Base-by-base conservation (phyloP, 2,329 filamentous ascomycete species). In the Colletotrichum tropicale region DNA sequence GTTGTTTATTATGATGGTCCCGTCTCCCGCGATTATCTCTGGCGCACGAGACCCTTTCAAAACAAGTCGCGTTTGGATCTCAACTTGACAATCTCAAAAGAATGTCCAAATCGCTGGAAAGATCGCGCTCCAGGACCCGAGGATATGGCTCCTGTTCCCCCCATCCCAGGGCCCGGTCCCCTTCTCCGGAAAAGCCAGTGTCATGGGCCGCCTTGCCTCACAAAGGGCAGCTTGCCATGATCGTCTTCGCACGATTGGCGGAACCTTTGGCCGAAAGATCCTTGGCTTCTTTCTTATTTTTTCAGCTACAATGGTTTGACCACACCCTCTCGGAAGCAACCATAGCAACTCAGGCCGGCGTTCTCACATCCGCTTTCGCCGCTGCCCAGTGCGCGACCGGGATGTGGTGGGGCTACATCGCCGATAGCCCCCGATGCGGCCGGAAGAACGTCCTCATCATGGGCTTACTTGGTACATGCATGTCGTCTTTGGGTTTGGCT, bases 401-500 rank as follows among this genome's bases (percentile, higher is more conserved):
- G 15, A 77, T 78, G 72, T 77, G 72, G 66, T 78, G 78, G 78
- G 76, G 77, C 6, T 76, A 70, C 21, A 75, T 75, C 15, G 78
- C 76, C 7, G 78, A 79, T 28, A 70, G 62, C 38, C 67, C 74
- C 43, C 62, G 43, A 21, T 64, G 78, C 6, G 78, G 78, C 28
- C 78, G 78, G 21, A 79, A 79, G 56, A 64, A 71, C 16, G 78
- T 80, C 28, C 48, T 80, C 13, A 21, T 78, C 21, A 71, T 79
- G 10, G 78, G 78, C 2, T 74, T 80, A 13, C 26, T 70, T 8
- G 78, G 78, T 5, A 94, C 93, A 0, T 90, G 90, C 70, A 82
- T 94, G 13, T 93, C 92, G 4, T 92, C 91, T 77, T 79, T 96
- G 15, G 94, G 94, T 0, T 94, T 95, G 80, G 94, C 93, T 0